Evolutionary conservation across 1,284 basidiomycete genomes (phyloP).

Genomic region (Pyrrhoderma noxium): DNA sequence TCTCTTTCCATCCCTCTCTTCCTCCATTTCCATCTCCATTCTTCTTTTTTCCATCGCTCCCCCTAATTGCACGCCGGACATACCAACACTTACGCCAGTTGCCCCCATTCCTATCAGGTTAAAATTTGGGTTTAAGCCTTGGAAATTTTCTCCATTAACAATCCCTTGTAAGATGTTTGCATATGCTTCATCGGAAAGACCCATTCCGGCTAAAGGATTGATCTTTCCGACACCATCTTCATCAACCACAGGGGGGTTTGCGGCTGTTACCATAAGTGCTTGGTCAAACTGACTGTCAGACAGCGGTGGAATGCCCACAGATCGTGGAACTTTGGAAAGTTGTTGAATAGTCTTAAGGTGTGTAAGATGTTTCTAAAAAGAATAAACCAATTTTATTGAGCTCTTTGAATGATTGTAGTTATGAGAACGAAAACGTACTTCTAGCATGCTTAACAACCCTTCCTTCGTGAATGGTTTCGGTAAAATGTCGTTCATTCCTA

Average conservation of each 20-base stretch:
- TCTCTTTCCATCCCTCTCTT: conserved; percentile 52
- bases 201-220: conserved; percentile 69
- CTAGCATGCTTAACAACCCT: conserved; percentile 84
- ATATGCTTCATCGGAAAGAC: conserved; percentile 71
- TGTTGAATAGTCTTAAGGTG: conserved; percentile 89
- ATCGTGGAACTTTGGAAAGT: conserved; percentile 64
- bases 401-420: no score
- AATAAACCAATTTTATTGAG: not conserved
- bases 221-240: conserved; percentile 32
- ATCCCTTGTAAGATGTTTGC: conserved; percentile 58
- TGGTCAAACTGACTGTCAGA: conserved; percentile 56
- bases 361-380: conserved; percentile 76
- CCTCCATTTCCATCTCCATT: conserved; percentile 36
- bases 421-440: conserved; percentile 40
- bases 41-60: conserved; percentile 30
- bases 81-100: conserved; percentile 17
- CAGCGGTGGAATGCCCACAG: conserved; percentile 65
- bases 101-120: conserved; percentile 20
- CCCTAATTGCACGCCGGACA: not conserved
- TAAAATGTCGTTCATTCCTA: conserved; percentile 95
- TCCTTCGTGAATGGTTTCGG: conserved; percentile 96
- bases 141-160: conserved; percentile 50
- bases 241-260: conserved; percentile 24
- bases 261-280: conserved; percentile 34
- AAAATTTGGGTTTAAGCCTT: conserved; percentile 28